Percentiles rank a stretch among this genome's conserved stretches.
Conservation (phyloP, 805 yeast genomes). For the Candida verbasci region DNA sequence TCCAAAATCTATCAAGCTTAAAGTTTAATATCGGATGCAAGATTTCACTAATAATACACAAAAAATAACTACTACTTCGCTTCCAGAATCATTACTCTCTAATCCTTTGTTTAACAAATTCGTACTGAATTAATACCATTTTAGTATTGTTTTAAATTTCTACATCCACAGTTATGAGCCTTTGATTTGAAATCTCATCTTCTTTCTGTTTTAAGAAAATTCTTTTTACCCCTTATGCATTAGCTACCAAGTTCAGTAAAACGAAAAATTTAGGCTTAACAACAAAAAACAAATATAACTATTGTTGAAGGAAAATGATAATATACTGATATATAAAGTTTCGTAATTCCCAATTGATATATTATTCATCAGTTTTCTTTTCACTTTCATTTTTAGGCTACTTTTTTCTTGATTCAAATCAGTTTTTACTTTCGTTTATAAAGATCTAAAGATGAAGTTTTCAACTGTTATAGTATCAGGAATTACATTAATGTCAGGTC, state of each 20-base stretch:
- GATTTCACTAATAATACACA: too few relatives aligned
- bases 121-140: background rate
- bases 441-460: conserved; percentile 10
- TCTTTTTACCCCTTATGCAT: background rate
- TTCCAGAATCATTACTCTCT: too few relatives aligned
- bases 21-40: too few relatives aligned
- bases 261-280: background rate
- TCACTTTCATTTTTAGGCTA: too few relatives aligned
- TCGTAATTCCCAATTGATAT: too few relatives aligned
- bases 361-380: too few relatives aligned
- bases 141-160: too few relatives aligned
- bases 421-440: background rate
- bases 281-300: background rate
- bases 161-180: background rate
- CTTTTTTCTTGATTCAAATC: too few relatives aligned
- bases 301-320: too few relatives aligned
- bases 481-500: conserved; percentile 10
- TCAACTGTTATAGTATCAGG: conserved; percentile 12
- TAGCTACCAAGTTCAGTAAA: conserved; percentile 1
- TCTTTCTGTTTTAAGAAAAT: background rate
- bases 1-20: too few relatives aligned
- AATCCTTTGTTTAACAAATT: too few relatives aligned
- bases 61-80: too few relatives aligned
- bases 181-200: background rate
- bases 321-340: background rate